These are phyloP conservation scores for Globisporangium yorkense DNA, from an alignment of 352 stramenopile species.

Conservation along the genomic window DNA sequence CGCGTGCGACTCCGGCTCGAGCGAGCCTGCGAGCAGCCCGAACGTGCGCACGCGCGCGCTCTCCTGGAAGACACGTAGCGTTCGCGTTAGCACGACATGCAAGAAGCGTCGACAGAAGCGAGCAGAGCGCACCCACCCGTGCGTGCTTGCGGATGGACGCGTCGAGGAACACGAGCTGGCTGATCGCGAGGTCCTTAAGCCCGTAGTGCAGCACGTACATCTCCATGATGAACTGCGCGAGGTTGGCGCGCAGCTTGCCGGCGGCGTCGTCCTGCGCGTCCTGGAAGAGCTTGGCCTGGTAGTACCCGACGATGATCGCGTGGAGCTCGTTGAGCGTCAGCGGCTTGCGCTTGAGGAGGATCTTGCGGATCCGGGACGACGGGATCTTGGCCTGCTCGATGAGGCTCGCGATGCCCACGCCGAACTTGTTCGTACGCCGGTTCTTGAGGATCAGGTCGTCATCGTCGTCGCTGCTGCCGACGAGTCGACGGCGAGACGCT, in stretches of 20 bases:
- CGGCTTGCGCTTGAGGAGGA: constrained; percentile 65
- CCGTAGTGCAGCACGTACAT: constrained; percentile 81
- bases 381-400: constrained; percentile 73
- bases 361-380: constrained; percentile 66
- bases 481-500: constrained; percentile 16
- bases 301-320: constrained; percentile 69
- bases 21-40: constrained; percentile 57
- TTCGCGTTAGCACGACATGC: too few relatives aligned
- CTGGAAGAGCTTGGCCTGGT: constrained; percentile 80
- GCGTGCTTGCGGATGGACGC: constrained; percentile 64
- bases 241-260: constrained; percentile 41
- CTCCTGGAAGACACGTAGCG: constrained; percentile 20
- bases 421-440: constrained; percentile 51
- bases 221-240: constrained; percentile 81
- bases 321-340: constrained; percentile 68
- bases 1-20: constrained; percentile 70
- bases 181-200: constrained; percentile 73
- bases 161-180: constrained; percentile 74
- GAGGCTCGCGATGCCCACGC: constrained; percentile 66
- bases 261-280: constrained; percentile 64
- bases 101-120: background rate
- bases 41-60: constrained; percentile 65
- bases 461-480: constrained; percentile 15
- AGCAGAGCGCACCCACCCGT: constrained; percentile 18
- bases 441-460: constrained; percentile 61